phyloP scores from a whole-genome alignment of 139 green algal species.

The Microglena sp. region DNA sequence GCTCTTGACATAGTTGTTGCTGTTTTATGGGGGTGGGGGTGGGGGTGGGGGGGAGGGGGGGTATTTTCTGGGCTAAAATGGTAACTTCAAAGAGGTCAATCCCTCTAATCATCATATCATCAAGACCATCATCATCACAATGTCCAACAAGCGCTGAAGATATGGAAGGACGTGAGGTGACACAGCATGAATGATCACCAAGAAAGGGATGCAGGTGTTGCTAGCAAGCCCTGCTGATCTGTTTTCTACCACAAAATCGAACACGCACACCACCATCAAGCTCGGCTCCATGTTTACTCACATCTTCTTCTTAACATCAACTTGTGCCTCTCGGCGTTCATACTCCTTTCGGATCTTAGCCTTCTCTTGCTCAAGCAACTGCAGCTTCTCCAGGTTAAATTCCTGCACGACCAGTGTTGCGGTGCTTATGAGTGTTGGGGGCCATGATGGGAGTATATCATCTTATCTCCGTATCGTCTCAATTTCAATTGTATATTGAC shows the following conservation, averaged over 20 bases:
- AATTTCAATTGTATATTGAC: not conserved
- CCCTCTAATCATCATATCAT: too few species aligned
- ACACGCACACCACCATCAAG: not conserved
- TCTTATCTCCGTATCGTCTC: not conserved
- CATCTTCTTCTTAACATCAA: conserved; percentile 98
- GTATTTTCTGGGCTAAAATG: too few species aligned
- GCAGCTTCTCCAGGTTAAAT: conserved; percentile 97
- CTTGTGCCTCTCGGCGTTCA: conserved; percentile 82
- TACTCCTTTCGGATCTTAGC: conserved; percentile 88
- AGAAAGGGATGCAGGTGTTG: too few species aligned
- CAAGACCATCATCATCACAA: too few species aligned
- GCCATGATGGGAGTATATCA: not conserved
- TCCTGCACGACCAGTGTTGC: conserved; percentile 71
- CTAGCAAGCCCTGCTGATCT: too few species aligned
- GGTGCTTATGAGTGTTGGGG: not conserved
- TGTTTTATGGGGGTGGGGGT: too few species aligned
- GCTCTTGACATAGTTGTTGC: too few species aligned
- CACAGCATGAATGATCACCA: too few species aligned
- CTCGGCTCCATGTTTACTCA: conserved; percentile 18
- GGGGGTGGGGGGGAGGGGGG: too few species aligned
- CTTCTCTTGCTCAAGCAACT: conserved; percentile 96
- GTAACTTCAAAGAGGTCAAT: too few species aligned
- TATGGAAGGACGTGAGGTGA: too few species aligned
- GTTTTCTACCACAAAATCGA: not conserved
- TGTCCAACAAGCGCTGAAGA: too few species aligned